Evolutionary conservation across 2,329 filamentous ascomycete genomes (phyloP).

Genomic region (Trichoderma lentiforme): DNA sequence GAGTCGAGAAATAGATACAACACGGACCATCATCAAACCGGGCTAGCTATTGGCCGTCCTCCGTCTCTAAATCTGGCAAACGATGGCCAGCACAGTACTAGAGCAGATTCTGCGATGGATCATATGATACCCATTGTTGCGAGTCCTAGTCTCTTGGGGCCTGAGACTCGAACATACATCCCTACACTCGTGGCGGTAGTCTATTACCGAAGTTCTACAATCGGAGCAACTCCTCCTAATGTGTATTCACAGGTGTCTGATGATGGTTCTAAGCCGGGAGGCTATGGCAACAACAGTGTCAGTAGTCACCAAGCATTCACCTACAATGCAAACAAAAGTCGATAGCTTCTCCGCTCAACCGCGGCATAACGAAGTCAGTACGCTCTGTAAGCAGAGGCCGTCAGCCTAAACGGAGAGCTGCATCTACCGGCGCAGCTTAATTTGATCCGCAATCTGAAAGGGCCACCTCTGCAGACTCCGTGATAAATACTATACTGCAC

Average conservation of each 20-base stretch:
- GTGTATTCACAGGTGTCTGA: not conserved
- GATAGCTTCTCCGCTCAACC: not conserved
- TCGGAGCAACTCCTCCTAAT: not conserved
- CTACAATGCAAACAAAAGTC: not conserved
- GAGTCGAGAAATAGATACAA: conserved; percentile 23
- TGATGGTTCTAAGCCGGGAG: not conserved
- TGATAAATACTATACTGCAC: not conserved
- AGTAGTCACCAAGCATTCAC: not conserved
- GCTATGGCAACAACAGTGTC: not conserved
- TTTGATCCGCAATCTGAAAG: not conserved
- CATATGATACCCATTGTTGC: conserved; percentile 26
- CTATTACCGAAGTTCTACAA: not conserved
- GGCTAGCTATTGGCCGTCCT: not conserved
- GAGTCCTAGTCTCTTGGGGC: conserved; percentile 28
- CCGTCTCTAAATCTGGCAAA: conserved; percentile 9
- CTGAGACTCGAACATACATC: not conserved
- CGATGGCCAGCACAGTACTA: conserved; percentile 11
- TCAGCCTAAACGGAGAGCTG: not conserved
- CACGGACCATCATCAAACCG: not conserved
- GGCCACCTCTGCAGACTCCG: conserved; percentile 15
- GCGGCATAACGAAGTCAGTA: not conserved
- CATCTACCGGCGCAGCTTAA: not conserved
- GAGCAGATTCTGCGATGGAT: conserved; percentile 11
- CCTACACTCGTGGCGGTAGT: not conserved
- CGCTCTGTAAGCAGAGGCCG: conserved; percentile 13